Evolutionary conservation across 352 stramenopile genomes (phyloP).

Genomic region (Elongisporangium anandrum): DNA sequence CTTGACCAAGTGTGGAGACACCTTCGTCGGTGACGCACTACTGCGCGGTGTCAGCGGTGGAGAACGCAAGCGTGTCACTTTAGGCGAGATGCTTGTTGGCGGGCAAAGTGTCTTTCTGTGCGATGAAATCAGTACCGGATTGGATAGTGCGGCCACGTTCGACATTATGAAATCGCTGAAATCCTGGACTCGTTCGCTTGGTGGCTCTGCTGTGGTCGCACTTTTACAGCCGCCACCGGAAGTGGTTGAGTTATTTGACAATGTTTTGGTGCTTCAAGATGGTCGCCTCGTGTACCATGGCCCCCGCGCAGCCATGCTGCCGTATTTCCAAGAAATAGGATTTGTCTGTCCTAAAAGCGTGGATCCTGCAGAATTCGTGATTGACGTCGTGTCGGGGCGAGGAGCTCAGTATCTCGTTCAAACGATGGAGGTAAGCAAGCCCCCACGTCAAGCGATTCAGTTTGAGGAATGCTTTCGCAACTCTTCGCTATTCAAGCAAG

Average conservation of each 20-base stretch:
- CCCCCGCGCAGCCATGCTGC: constrained; percentile 30
- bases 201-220: constrained; percentile 28
- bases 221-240: constrained; percentile 67
- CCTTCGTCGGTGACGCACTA: constrained; percentile 76
- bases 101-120: constrained; percentile 65
- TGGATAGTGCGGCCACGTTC: constrained; percentile 50
- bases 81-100: constrained; percentile 57
- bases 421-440: background rate
- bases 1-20: constrained; percentile 74
- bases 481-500: constrained; percentile 9
- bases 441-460: constrained; percentile 9
- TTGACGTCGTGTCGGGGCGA: constrained; percentile 20
- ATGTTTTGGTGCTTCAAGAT: constrained; percentile 87
- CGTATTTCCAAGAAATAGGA: constrained; percentile 75
- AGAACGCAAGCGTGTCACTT: constrained; percentile 78
- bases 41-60: constrained; percentile 88
- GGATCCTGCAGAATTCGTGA: constrained; percentile 21
- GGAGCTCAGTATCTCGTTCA: constrained; percentile 9
- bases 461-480: constrained; percentile 15
- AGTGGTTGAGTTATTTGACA: constrained; percentile 91
- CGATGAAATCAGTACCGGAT: constrained; percentile 65
- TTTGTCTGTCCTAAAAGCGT: constrained; percentile 33
- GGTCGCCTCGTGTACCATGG: constrained; percentile 89
- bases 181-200: constrained; percentile 32
- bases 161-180: constrained; percentile 54